These are phyloP conservation scores for Pseudoturritis turrita DNA, from an alignment of 345 rosid genomes.

Conservation along the genomic window DNA sequence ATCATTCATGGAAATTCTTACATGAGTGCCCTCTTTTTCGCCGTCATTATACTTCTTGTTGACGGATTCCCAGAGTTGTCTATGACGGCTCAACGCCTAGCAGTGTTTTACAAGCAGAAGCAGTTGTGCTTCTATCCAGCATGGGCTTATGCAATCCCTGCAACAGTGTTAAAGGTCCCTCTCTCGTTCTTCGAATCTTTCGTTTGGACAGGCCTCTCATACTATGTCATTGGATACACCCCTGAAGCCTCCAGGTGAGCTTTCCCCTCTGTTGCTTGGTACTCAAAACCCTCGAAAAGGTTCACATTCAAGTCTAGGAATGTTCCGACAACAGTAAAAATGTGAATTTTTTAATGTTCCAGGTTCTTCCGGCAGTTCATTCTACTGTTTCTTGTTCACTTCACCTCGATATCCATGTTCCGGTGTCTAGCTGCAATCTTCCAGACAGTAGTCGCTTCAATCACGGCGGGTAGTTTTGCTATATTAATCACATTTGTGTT, in stretches of 20 bases:
- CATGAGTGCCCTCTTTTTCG: constrained; percentile 66
- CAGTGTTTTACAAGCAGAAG: constrained; percentile 91
- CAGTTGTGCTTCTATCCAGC: constrained; percentile 78
- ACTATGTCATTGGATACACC: constrained; percentile 73
- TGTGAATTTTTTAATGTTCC: background rate
- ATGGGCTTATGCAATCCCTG: constrained; percentile 85
- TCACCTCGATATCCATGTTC: constrained; percentile 65
- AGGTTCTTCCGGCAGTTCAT: constrained; percentile 75
- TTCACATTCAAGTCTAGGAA: background rate
- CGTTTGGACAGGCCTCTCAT: constrained; percentile 61
- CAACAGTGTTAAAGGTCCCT: constrained; percentile 85
- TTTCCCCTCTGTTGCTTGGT: background rate
- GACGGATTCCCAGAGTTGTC: constrained; percentile 79
- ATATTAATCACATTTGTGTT: constrained; percentile 45
- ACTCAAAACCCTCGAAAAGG: background rate
- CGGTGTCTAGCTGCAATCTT: constrained; percentile 59
- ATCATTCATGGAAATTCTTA: constrained; percentile 65
- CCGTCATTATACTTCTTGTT: constrained; percentile 49
- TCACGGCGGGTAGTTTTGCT: constrained; percentile 51
- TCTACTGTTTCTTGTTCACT: constrained; percentile 56
- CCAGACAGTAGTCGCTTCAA: constrained; percentile 52
- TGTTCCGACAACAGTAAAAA: background rate
- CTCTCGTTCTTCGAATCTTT: constrained; percentile 52
- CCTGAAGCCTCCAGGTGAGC: constrained; percentile 67
- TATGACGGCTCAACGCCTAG: constrained; percentile 69